These are phyloP conservation scores for Pythium aristosporum DNA, from an alignment of 352 stramenopile genomes.

Conservation along the genomic window DNA sequence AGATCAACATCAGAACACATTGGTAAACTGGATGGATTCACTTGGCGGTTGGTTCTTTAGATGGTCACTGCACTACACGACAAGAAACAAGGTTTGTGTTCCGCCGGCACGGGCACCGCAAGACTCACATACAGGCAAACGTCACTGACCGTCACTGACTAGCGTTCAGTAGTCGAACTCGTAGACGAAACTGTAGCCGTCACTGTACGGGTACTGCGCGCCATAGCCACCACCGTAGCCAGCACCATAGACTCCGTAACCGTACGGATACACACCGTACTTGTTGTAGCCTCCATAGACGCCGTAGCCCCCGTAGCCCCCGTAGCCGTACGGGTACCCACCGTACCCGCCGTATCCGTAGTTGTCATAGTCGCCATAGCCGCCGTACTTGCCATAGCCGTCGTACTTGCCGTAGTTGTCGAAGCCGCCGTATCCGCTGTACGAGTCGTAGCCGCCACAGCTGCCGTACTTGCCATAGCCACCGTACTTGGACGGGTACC, in stretches of 20 bases:
- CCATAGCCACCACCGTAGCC: background rate
- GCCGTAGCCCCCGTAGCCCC: background rate
- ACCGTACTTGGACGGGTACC: slow-evolving; percentile 3
- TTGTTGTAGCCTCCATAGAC: too few species aligned
- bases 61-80: too few species aligned
- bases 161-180: background rate
- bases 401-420: background rate
- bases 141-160: background rate
- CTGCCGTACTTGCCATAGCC: background rate
- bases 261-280: background rate
- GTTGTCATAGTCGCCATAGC: background rate
- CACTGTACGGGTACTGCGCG: slow-evolving; percentile 1
- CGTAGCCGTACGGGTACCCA: background rate
- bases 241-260: background rate
- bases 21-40: background rate
- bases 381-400: background rate
- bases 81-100: too few species aligned
- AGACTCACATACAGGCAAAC: background rate
- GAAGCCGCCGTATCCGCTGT: background rate
- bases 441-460: slow-evolving; percentile 3
- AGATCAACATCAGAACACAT: slow-evolving; percentile 1
- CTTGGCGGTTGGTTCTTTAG: background rate
- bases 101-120: too few species aligned
- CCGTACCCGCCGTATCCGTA: background rate
- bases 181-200: background rate